Conservation (phyloP, 371 early-diverging fungal genomes). For the Mucor sp. region DNA sequence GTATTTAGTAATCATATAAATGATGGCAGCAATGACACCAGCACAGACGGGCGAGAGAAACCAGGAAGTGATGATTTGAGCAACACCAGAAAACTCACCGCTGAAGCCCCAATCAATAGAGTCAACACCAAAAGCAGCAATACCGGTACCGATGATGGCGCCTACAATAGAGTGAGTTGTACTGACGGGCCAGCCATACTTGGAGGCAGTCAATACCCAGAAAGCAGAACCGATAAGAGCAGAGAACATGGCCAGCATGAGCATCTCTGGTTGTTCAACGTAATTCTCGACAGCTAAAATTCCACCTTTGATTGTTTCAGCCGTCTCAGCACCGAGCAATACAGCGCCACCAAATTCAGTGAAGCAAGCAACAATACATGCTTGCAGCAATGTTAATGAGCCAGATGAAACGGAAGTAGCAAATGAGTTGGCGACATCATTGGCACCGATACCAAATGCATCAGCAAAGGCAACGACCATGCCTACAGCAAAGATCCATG, state of each 20-base stretch:
- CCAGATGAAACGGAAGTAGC: conserved; percentile 86
- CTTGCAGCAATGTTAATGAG: conserved; percentile 73
- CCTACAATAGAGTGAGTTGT: conserved; percentile 76
- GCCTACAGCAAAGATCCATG: conserved; percentile 78
- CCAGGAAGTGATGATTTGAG: conserved; percentile 78
- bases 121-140: conserved; percentile 68
- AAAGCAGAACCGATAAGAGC: conserved; percentile 75
- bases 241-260: conserved; percentile 85
- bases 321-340: conserved; percentile 73
- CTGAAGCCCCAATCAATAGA: conserved; percentile 72
- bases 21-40: conserved; percentile 64
- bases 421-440: conserved; percentile 91
- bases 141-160: conserved; percentile 78
- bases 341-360: conserved; percentile 87
- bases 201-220: conserved; percentile 78
- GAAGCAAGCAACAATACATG: conserved; percentile 78
- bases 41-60: conserved; percentile 73
- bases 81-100: conserved; percentile 63
- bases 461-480: conserved; percentile 68
- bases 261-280: conserved; percentile 61
- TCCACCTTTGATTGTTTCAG: conserved; percentile 78
- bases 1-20: conserved; percentile 68
- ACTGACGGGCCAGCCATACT: conserved; percentile 56
- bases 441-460: conserved; percentile 78
- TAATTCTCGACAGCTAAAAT: conserved; percentile 63